phyloP scores from a whole-genome alignment of 148 eudicot species.

The Amaranthus palmeri region DNA sequence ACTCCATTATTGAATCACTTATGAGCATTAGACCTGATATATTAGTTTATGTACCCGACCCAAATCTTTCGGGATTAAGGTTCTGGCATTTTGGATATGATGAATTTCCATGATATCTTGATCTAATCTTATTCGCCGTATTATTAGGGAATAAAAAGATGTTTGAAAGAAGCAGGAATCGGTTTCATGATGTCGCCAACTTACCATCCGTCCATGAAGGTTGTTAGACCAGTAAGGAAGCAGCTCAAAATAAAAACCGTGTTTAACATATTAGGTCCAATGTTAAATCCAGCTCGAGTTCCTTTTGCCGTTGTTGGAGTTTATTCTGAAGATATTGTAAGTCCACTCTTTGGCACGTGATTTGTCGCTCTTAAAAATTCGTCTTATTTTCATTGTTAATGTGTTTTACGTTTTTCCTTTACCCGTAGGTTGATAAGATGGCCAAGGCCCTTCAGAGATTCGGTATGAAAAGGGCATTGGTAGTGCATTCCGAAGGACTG shows the following conservation, averaged over 20 bases:
- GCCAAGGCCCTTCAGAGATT: conserved; percentile 88
- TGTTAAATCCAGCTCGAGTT: conserved; percentile 94
- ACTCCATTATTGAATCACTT: background rate
- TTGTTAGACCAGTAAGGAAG: conserved; percentile 88
- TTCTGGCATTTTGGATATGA: background rate
- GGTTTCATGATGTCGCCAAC: conserved; percentile 96
- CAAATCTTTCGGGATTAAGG: too few relatives aligned
- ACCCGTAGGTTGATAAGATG: conserved; percentile 69
- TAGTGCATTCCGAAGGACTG: conserved; percentile 90
- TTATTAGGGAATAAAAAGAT: conserved; percentile 64
- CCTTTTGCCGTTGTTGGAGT: conserved; percentile 98
- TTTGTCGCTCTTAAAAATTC: background rate
- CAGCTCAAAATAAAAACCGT: conserved; percentile 86
- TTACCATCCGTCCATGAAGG: conserved; percentile 97
- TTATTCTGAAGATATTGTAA: conserved; percentile 75
- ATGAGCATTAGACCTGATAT: conserved; percentile 6
- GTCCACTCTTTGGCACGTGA: conserved; percentile 11
- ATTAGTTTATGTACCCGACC: too few relatives aligned
- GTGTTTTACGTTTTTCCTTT: background rate
- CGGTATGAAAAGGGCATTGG: conserved; percentile 97
- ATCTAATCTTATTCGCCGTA: background rate
- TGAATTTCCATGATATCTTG: background rate
- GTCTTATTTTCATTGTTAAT: background rate
- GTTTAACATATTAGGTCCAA: conserved; percentile 89
- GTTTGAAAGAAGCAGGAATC: conserved; percentile 81